A percentile compares a stretch with the other conserved stretches of the same genome.
Conservation (phyloP, 2,329 filamentous ascomycete species). For the Monilinia polystroma region DNA sequence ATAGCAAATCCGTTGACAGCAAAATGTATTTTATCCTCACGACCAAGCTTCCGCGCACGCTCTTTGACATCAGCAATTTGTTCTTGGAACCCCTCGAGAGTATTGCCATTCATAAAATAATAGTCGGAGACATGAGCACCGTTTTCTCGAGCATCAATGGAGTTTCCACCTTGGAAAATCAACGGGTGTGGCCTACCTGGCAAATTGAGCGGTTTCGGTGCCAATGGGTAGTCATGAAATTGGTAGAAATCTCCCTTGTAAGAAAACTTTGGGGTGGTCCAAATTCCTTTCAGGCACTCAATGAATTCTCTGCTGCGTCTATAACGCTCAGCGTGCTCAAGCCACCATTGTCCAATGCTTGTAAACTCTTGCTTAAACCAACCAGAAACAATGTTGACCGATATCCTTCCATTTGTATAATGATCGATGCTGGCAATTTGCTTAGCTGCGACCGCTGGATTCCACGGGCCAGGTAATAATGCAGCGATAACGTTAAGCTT, state of each 20-base stretch:
- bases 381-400: conserved; percentile 53
- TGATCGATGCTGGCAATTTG: conserved; percentile 54
- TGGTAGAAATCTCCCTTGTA: conserved; percentile 54
- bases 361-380: conserved; percentile 56
- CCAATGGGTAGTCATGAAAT: conserved; percentile 51
- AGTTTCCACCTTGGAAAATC: conserved; percentile 55
- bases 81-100: conserved; percentile 50
- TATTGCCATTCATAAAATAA: conserved; percentile 59
- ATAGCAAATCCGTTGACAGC: conserved; percentile 53
- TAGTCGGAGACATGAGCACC: conserved; percentile 50
- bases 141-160: conserved; percentile 51
- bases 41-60: conserved; percentile 46
- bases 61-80: conserved; percentile 52
- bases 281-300: conserved; percentile 51
- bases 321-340: conserved; percentile 53
- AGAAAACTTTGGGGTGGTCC: conserved; percentile 50
- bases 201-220: conserved; percentile 49
- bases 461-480: conserved; percentile 51
- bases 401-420: conserved; percentile 51
- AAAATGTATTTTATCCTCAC: conserved; percentile 49
- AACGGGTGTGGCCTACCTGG: conserved; percentile 50
- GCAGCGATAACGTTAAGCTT: conserved; percentile 53
- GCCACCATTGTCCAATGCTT: conserved; percentile 54
- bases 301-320: conserved; percentile 51
- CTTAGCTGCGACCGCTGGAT: conserved; percentile 52